Evolutionary conservation across 78 protist genomes (phyloP).

Genomic region (slime mould (Dictyostelium discoideum)): dicty_2.7 NC_007089.4:6112501-6113000

Average conservation of each 20-base stretch:
- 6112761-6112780: background rate
- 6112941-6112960: conserved; percentile 10
- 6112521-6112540: background rate
- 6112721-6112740: background rate
- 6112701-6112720: background rate
- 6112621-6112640: background rate
- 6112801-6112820: background rate
- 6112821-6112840: background rate
- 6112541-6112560: background rate
- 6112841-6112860: background rate
- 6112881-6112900: background rate
- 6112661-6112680: too few relatives aligned
- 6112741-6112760: background rate
- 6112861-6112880: background rate
- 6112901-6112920: background rate
- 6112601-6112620: conserved; percentile 1
- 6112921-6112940: background rate
- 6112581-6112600: conserved; percentile 16
- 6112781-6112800: background rate
- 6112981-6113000: background rate
- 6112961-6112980: conserved; percentile 59
- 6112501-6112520: conserved; percentile 11
- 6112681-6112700: too few relatives aligned
- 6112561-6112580: conserved; percentile 28
- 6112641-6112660: background rate